phyloP scores from a whole-genome alignment of 345 rosid genomes.

The Hibiscus tridactylites region DNA sequence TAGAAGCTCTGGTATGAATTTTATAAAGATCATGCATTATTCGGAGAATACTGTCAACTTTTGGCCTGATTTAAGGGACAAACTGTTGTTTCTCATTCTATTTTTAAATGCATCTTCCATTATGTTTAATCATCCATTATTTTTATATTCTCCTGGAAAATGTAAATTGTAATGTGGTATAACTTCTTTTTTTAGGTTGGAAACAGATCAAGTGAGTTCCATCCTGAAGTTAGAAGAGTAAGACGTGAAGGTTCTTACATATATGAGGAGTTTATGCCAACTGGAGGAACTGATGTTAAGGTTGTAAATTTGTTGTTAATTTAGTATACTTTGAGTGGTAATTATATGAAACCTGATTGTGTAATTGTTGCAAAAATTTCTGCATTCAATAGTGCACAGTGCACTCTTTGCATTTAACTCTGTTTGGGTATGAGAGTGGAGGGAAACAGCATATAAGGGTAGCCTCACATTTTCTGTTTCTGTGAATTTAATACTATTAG shows the following conservation, averaged over 20 bases:
- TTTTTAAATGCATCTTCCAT: background rate
- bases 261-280: conserved; percentile 99
- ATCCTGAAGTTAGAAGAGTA: conserved; percentile 97
- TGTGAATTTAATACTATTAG: background rate
- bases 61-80: background rate
- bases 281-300: conserved; percentile 99
- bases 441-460: background rate
- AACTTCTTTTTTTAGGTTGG: conserved; percentile 50
- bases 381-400: background rate
- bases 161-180: background rate
- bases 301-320: conserved; percentile 23
- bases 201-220: conserved; percentile 95
- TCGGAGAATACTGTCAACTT: background rate
- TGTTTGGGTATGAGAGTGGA: background rate
- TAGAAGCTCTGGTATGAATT: background rate
- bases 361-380: background rate
- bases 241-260: conserved; percentile 97
- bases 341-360: background rate
- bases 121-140: background rate
- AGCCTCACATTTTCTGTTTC: background rate
- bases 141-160: background rate
- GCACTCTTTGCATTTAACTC: background rate
- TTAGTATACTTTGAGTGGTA: background rate
- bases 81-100: background rate
- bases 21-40: background rate